phyloP scores from a whole-genome alignment of 2,329 filamentous ascomycete species.

The Lecanosticta acicola region DNA sequence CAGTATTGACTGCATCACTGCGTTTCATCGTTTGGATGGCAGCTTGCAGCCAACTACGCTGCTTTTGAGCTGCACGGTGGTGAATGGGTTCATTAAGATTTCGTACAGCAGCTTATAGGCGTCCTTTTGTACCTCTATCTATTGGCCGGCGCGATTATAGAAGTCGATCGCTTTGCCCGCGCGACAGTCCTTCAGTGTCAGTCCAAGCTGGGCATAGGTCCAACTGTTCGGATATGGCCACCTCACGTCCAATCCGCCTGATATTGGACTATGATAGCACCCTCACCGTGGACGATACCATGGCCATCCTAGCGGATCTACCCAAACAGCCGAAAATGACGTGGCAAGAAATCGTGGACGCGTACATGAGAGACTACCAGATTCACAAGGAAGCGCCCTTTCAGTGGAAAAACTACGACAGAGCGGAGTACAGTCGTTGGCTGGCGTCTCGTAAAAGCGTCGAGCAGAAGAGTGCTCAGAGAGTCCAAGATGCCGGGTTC shows the following conservation, averaged over 20 bases:
- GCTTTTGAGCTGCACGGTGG: no score
- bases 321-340: slow-evolving; percentile 26
- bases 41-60: no score
- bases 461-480: slow-evolving; percentile 38
- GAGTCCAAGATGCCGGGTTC: slow-evolving; percentile 36
- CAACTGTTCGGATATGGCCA: neutral
- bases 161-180: no score
- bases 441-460: slow-evolving; percentile 34
- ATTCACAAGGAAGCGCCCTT: slow-evolving; percentile 29
- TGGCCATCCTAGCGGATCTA: slow-evolving; percentile 39
- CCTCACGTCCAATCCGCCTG: slow-evolving; percentile 16
- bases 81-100: no score
- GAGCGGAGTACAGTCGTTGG: slow-evolving; percentile 35
- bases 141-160: no score
- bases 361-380: slow-evolving; percentile 39
- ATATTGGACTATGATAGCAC: slow-evolving; percentile 47
- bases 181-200: no score
- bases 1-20: no score
- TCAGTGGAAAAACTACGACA: slow-evolving; percentile 24
- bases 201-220: no score
- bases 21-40: no score
- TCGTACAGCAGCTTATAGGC: no score
- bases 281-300: slow-evolving; percentile 41
- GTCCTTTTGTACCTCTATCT: no score
- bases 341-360: slow-evolving; percentile 36